These are phyloP conservation scores for Neurospora sp. DNA, from an alignment of 495 filamentous ascomycete species.

Conservation along the genomic window DNA sequence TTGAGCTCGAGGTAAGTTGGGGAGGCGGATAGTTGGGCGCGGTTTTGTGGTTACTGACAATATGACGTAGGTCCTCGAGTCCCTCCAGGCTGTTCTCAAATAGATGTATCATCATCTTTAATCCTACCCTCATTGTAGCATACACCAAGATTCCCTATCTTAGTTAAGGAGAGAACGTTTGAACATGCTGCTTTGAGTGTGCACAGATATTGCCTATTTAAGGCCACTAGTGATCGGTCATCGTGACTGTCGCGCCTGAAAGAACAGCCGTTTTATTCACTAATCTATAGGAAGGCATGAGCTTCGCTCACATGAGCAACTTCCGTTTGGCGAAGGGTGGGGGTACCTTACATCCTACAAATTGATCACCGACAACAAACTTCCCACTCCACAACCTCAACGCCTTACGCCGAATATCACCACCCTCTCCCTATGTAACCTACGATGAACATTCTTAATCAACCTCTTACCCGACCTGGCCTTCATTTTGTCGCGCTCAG, in stretches of 20 bases:
- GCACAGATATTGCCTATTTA: neutral
- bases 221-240: neutral
- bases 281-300: neutral
- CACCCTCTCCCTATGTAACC: neutral
- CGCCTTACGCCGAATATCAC: neutral
- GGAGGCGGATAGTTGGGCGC: neutral
- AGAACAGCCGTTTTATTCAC: neutral
- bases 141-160: conserved; percentile 21
- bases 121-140: conserved; percentile 18
- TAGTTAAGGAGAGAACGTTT: conserved; percentile 17
- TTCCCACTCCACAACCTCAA: neutral
- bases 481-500: neutral
- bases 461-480: neutral
- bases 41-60: conserved; percentile 1
- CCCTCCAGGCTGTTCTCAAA: conserved; percentile 65
- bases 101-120: conserved; percentile 32
- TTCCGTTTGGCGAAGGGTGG: neutral
- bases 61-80: conserved; percentile 31
- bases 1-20: conserved; percentile 84
- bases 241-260: neutral
- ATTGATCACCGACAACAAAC: neutral
- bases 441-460: neutral
- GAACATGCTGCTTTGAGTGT: conserved; percentile 11
- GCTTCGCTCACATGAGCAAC: neutral
- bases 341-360: neutral